A percentile compares a stretch with the other conserved stretches of the same genome.
Conservation (phyloP, 139 green algal genomes). For the Gonium pectorale region DNA sequence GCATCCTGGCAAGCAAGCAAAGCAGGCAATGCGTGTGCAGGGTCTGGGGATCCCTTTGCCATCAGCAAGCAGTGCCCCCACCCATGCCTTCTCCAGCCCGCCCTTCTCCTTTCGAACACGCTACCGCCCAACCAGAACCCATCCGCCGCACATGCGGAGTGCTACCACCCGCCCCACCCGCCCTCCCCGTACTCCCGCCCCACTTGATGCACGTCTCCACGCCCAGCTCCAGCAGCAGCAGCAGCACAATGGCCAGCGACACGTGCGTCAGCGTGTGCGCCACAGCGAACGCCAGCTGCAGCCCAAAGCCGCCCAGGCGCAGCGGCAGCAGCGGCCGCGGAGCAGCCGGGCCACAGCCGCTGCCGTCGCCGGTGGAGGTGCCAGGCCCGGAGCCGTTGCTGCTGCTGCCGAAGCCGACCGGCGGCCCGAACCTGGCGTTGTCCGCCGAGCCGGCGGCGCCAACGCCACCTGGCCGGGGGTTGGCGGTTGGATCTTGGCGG, state of each 20-base stretch:
- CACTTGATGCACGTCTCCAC: slow-evolving; percentile 84
- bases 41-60: too few species aligned
- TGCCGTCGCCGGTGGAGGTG: background rate
- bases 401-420: slow-evolving; percentile 5
- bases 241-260: slow-evolving; percentile 72
- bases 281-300: slow-evolving; percentile 69
- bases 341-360: background rate
- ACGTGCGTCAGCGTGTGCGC: slow-evolving; percentile 77
- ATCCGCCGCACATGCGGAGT: background rate
- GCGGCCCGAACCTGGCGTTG: too few species aligned
- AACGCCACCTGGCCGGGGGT: too few species aligned
- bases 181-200: background rate
- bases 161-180: background rate
- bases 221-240: slow-evolving; percentile 90
- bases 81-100: background rate
- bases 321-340: slow-evolving; percentile 9
- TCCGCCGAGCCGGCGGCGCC: too few species aligned
- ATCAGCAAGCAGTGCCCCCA: too few species aligned
- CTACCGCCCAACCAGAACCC: too few species aligned
- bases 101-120: slow-evolving; percentile 5
- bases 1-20: too few species aligned
- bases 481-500: too few species aligned
- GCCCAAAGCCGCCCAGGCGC: slow-evolving; percentile 63
- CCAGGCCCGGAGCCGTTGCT: background rate
- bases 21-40: too few species aligned